Conservation (phyloP, 2,329 filamentous ascomycete species). For the Hypocrella siamensis region DNA sequence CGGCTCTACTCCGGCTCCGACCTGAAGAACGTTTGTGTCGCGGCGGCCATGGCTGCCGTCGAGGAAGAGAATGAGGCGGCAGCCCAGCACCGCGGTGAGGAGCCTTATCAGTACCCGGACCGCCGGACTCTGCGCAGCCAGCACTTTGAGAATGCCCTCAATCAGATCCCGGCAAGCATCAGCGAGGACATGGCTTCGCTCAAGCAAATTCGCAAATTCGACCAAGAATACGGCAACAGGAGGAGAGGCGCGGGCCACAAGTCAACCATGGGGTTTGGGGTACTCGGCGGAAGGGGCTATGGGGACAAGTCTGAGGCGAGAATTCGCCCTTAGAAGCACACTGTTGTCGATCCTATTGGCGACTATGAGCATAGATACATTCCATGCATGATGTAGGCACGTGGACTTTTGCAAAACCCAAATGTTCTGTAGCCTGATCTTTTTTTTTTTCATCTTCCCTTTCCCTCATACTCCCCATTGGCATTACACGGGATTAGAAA, state of each 20-base stretch:
- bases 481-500: too few species aligned
- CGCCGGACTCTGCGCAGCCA: slow-evolving; percentile 33
- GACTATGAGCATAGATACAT: too few species aligned
- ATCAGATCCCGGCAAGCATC: slow-evolving; percentile 83
- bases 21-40: slow-evolving; percentile 68
- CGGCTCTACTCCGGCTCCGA: slow-evolving; percentile 72
- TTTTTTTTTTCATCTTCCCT: too few species aligned
- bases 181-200: slow-evolving; percentile 86
- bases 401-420: too few species aligned
- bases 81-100: slow-evolving; percentile 19
- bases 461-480: too few species aligned
- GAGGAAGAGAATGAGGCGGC: slow-evolving; percentile 49
- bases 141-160: slow-evolving; percentile 76
- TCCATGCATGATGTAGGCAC: too few species aligned
- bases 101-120: slow-evolving; percentile 46
- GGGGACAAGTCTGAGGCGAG: slow-evolving; percentile 27
- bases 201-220: slow-evolving; percentile 80
- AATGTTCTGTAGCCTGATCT: too few species aligned
- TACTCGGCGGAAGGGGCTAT: slow-evolving; percentile 19
- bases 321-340: slow-evolving; percentile 15
- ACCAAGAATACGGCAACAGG: slow-evolving; percentile 83
- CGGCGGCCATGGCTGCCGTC: slow-evolving; percentile 64
- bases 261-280: slow-evolving; percentile 41
- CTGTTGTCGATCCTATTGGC: too few species aligned
- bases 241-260: slow-evolving; percentile 44